Evolutionary conservation across 179 eudicot species (phyloP).

Genomic region (Beta lomatogona): DNA sequence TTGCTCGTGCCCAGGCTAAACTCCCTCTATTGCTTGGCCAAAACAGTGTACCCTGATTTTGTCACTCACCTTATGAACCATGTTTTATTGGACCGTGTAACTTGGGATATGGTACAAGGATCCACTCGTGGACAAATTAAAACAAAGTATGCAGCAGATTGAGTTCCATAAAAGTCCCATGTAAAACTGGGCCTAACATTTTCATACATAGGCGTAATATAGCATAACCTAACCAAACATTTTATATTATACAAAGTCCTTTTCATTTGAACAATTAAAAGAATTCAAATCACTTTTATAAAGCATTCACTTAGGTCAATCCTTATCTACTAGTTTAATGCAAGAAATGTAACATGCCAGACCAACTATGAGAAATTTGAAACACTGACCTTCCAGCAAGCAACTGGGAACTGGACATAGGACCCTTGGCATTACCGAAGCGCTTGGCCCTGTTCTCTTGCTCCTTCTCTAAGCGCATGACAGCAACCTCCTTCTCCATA

Average conservation of each 20-base stretch:
- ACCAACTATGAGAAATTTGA: not conserved
- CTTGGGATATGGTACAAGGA: too few species aligned
- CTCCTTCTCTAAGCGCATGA: constrained; percentile 64
- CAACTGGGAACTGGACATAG: constrained; percentile 44
- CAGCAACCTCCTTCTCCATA: constrained; percentile 97
- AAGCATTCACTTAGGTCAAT: not conserved
- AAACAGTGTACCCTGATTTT: too few species aligned
- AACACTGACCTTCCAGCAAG: constrained; percentile 48
- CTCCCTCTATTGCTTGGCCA: too few species aligned
- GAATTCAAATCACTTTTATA: not conserved
- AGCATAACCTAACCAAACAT: not conserved
- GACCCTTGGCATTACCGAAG: constrained; percentile 37
- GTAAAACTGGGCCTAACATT: not conserved
- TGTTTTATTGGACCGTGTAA: too few species aligned
- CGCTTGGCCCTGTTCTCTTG: constrained; percentile 45
- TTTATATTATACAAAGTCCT: not conserved
- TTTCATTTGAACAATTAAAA: not conserved
- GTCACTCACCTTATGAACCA: too few species aligned
- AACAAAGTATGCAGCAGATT: too few species aligned
- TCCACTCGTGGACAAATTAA: too few species aligned
- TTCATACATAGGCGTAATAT: not conserved
- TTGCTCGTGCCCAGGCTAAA: too few species aligned
- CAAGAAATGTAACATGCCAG: not conserved
- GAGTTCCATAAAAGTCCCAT: too few species aligned
- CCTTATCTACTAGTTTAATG: not conserved